These are phyloP conservation scores for Fistulifera solaris DNA, from an alignment of 108 stramenopile genomes.

Conservation along the genomic window DNA sequence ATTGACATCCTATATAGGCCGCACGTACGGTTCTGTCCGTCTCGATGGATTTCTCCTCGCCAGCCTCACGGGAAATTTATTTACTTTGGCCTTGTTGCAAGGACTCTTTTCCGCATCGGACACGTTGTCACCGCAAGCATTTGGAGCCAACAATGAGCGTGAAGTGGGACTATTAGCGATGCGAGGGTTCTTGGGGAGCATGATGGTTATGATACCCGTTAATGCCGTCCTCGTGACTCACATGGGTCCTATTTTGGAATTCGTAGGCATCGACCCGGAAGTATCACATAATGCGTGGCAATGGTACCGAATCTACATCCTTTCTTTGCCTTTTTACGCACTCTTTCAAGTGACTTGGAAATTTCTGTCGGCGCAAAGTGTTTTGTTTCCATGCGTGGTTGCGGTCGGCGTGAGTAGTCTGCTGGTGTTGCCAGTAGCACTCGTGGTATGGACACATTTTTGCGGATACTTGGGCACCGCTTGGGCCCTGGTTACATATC, in stretches of 20 bases:
- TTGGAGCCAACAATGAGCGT: slow-evolving; percentile 23
- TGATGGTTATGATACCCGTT: slow-evolving; percentile 25
- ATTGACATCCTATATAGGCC: slow-evolving; percentile 25
- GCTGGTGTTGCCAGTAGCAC: slow-evolving; percentile 22
- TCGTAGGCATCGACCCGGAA: slow-evolving; percentile 20
- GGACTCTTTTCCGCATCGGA: slow-evolving; percentile 30
- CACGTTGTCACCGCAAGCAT: slow-evolving; percentile 37
- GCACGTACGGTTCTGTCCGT: slow-evolving; percentile 18
- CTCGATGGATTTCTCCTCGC: slow-evolving; percentile 34
- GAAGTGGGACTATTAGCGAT: slow-evolving; percentile 37
- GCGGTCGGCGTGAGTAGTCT: slow-evolving; percentile 6
- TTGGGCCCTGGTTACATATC: slow-evolving; percentile 18
- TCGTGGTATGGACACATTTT: slow-evolving; percentile 7
- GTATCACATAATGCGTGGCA: slow-evolving; percentile 12
- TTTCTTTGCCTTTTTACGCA: slow-evolving; percentile 26
- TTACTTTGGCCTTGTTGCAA: slow-evolving; percentile 11
- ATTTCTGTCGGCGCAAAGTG: slow-evolving; percentile 34
- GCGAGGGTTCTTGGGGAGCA: slow-evolving; percentile 23
- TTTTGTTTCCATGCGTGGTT: slow-evolving; percentile 29
- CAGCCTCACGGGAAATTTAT: slow-evolving; percentile 26
- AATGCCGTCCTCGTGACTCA: slow-evolving; percentile 10
- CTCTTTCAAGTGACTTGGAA: slow-evolving; percentile 31
- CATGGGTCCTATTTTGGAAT: slow-evolving; percentile 6
- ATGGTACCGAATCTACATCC: slow-evolving; percentile 26
- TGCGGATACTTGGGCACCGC: slow-evolving; percentile 35